Percentiles rank a stretch among this genome's conserved stretches.
These are phyloP conservation scores for Phytophthora syringae DNA, from an alignment of 352 stramenopile genomes.

Conservation along the genomic window DNA sequence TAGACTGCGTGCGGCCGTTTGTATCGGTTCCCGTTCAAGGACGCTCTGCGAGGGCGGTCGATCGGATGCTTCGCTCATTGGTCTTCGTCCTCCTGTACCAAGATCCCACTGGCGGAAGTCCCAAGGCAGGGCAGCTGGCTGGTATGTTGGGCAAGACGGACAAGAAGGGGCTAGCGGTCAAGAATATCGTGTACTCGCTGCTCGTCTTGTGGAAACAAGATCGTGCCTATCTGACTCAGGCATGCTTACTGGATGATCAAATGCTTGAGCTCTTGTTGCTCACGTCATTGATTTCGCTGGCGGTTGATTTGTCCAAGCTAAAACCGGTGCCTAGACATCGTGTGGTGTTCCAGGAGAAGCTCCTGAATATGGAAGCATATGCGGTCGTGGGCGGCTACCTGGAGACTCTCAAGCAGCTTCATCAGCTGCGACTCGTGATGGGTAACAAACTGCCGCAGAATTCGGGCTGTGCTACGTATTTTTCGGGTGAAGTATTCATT, in stretches of 20 bases:
- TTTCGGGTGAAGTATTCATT: constrained; percentile 74
- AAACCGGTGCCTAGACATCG: constrained; percentile 8
- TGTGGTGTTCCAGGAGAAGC: constrained; percentile 38
- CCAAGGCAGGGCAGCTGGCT: constrained; percentile 38
- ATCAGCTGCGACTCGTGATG: constrained; percentile 57
- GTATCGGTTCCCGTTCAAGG: constrained; percentile 34
- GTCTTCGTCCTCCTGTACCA: constrained; percentile 57
- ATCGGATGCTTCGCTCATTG: constrained; percentile 52
- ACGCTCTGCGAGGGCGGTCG: constrained; percentile 40
- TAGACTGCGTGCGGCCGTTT: constrained; percentile 43
- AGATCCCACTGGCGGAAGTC: constrained; percentile 30
- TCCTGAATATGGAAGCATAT: constrained; percentile 61
- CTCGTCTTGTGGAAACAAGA: constrained; percentile 64
- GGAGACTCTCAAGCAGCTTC: constrained; percentile 61
- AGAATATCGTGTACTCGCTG: constrained; percentile 63
- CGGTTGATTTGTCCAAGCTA: constrained; percentile 39
- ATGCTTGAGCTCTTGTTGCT: constrained; percentile 65
- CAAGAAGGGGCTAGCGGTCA: constrained; percentile 46
- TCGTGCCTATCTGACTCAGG: constrained; percentile 31
- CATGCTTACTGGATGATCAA: constrained; percentile 43
- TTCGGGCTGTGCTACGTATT: constrained; percentile 56
- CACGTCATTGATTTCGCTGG: constrained; percentile 54
- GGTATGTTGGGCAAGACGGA: constrained; percentile 42
- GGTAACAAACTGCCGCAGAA: constrained; percentile 48
- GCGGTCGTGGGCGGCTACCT: constrained; percentile 52